These are phyloP conservation scores for Lactarius quietus DNA, from an alignment of 768 basidiomycete species.

Conservation along the genomic window DNA sequence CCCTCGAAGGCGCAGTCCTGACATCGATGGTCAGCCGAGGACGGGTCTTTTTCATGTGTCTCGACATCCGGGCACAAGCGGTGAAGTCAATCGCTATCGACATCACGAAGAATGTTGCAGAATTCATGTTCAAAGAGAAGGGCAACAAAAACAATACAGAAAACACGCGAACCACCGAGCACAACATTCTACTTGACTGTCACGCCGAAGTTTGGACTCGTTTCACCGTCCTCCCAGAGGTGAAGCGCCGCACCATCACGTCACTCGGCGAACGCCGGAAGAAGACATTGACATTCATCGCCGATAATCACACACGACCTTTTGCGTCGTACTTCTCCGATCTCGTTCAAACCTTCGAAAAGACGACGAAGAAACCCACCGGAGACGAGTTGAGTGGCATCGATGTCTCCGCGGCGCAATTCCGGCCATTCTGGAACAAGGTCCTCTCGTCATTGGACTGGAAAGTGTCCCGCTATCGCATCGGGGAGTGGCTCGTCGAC, in stretches of 20 bases:
- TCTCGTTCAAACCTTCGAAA: too few species aligned
- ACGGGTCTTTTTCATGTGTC: conserved; percentile 42
- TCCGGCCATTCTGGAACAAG: conserved; percentile 28
- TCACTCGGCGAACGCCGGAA: too few species aligned
- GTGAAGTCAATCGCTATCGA: conserved; percentile 46
- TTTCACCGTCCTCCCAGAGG: conserved; percentile 14
- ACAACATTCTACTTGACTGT: conserved; percentile 36
- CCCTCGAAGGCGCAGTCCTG: too few species aligned
- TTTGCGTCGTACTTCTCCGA: too few species aligned
- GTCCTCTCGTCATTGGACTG: conserved; percentile 10
- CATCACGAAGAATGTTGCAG: conserved; percentile 53
- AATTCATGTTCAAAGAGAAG: too few species aligned
- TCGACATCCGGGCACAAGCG: conserved; percentile 35
- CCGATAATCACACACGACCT: too few species aligned
- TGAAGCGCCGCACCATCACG: conserved; percentile 18
- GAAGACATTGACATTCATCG: too few species aligned
- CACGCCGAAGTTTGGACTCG: conserved; percentile 15
- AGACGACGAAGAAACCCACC: conserved; percentile 48
- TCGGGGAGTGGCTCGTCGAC: too few species aligned
- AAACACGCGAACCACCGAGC: conserved; percentile 29
- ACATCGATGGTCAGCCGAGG: too few species aligned
- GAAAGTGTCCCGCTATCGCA: too few species aligned
- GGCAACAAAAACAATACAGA: conserved; percentile 20
- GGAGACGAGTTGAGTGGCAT: conserved; percentile 42
- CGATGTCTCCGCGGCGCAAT: conserved; percentile 34